These are phyloP conservation scores for Lecanicillium sp. DNA, from an alignment of 2,329 filamentous ascomycete species.

Conservation along the genomic window DNA sequence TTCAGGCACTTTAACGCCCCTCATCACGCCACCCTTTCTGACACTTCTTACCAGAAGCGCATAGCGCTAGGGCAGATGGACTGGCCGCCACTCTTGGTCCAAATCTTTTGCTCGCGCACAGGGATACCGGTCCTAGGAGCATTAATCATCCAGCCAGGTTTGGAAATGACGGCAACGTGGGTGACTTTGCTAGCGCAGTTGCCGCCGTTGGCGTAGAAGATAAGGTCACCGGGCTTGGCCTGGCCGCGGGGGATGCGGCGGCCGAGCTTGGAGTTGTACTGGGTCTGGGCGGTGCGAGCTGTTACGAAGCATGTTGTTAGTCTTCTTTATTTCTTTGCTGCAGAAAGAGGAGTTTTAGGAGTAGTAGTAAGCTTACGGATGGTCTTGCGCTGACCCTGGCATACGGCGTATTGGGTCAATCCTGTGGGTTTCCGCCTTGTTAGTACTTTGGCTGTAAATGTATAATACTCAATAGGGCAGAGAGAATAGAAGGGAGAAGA, in stretches of 20 bases:
- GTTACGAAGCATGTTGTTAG: too few species aligned
- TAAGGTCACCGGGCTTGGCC: constrained; percentile 12
- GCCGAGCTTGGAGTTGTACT: constrained; percentile 12
- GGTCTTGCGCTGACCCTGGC: constrained; percentile 12
- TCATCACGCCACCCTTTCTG: too few species aligned
- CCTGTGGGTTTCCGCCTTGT: not conserved
- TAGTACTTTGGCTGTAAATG: not conserved
- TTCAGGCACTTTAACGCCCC: too few species aligned
- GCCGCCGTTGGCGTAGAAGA: constrained; percentile 12
- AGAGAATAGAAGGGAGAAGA: too few species aligned
- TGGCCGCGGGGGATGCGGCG: constrained; percentile 11
- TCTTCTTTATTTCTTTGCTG: not conserved
- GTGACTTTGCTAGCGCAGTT: constrained; percentile 11
- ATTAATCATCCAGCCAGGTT: constrained; percentile 11
- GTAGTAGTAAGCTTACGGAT: constrained; percentile 8
- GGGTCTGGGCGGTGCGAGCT: constrained; percentile 11
- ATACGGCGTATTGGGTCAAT: constrained; percentile 13
- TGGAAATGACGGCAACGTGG: constrained; percentile 12
- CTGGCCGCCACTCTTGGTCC: constrained; percentile 11
- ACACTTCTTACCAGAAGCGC: constrained; percentile 14
- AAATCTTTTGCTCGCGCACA: constrained; percentile 12
- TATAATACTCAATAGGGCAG: too few species aligned
- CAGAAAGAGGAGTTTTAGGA: not conserved
- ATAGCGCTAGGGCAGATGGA: constrained; percentile 12
- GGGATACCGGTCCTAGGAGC: constrained; percentile 11